Percentiles rank a stretch among this genome's conserved stretches.
Evolutionary conservation across 345 rosid species (phyloP).

Genomic region (Hibiscus syriacus): DNA sequence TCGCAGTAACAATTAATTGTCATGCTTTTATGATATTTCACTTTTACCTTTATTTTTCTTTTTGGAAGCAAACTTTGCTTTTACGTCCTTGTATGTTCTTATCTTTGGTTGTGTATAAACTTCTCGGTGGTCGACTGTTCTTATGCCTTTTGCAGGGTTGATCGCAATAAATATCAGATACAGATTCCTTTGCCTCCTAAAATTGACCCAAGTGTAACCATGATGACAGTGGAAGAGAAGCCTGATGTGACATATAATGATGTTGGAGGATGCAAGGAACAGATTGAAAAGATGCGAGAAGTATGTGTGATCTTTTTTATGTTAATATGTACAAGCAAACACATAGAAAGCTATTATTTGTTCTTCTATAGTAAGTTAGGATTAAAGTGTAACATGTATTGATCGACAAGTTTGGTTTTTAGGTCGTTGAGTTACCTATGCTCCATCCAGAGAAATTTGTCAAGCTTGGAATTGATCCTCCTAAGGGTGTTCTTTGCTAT

Average conservation of each 20-base stretch:
- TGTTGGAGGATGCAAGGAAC: constrained; percentile 98
- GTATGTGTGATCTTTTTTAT: constrained; percentile 27
- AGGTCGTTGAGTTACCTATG: constrained; percentile 16
- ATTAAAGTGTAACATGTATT: background rate
- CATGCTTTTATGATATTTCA: background rate
- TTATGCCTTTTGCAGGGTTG: constrained; percentile 57
- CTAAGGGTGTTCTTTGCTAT: constrained; percentile 96
- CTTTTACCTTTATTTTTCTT: background rate
- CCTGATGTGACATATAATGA: constrained; percentile 98
- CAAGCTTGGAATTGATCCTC: constrained; percentile 98
- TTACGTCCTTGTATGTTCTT: no score
- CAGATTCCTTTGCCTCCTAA: constrained; percentile 98
- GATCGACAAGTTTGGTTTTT: background rate
- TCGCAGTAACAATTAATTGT: background rate
- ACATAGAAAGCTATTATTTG: background rate
- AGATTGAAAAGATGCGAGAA: constrained; percentile 96
- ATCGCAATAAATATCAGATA: constrained; percentile 92
- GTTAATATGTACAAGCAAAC: background rate
- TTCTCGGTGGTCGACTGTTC: constrained; percentile 1
- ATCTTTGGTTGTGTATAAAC: background rate
- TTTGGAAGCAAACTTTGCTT: background rate
- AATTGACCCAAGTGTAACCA: constrained; percentile 97
- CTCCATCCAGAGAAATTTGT: constrained; percentile 62
- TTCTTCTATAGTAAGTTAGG: background rate
- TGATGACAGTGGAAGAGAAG: constrained; percentile 99